These are phyloP conservation scores for Crotalaria pallida DNA, from an alignment of 306 rosid genomes.

Conservation along the genomic window DNA sequence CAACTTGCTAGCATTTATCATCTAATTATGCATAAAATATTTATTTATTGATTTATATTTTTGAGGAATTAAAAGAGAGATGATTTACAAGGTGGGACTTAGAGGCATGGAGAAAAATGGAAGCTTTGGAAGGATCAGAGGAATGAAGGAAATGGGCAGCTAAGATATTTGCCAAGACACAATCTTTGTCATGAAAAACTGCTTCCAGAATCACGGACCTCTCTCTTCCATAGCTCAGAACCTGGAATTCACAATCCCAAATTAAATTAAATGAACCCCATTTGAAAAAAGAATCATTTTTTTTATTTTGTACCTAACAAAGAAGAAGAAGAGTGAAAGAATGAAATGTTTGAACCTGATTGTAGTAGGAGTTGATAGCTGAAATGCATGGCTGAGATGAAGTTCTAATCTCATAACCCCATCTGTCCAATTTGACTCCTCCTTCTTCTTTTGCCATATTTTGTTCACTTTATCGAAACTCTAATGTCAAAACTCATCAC, in stretches of 20 bases:
- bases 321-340: neutral
- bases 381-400: constrained; percentile 69
- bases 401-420: constrained; percentile 71
- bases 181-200: constrained; percentile 46
- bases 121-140: constrained; percentile 49
- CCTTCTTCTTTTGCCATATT: constrained; percentile 41
- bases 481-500: neutral
- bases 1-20: too few relatives aligned
- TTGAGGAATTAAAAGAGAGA: neutral
- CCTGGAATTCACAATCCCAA: constrained; percentile 40
- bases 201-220: constrained; percentile 78
- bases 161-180: constrained; percentile 78
- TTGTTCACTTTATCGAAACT: neutral
- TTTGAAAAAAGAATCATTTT: constrained; percentile 1
- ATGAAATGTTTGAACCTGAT: constrained; percentile 42
- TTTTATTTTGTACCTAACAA: too few relatives aligned
- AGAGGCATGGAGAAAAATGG: constrained; percentile 48
- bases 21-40: too few relatives aligned
- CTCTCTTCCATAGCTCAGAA: constrained; percentile 62
- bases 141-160: constrained; percentile 53
- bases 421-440: constrained; percentile 38
- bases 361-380: constrained; percentile 63
- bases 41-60: too few relatives aligned
- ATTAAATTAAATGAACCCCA: constrained; percentile 2
- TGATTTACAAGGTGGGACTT: constrained; percentile 49